Evolutionary conservation across 2,329 filamentous ascomycete species (phyloP), one percentile per base, ranked within the genome.

Genomic region (Pseudocercospora fijiensis): DNA sequence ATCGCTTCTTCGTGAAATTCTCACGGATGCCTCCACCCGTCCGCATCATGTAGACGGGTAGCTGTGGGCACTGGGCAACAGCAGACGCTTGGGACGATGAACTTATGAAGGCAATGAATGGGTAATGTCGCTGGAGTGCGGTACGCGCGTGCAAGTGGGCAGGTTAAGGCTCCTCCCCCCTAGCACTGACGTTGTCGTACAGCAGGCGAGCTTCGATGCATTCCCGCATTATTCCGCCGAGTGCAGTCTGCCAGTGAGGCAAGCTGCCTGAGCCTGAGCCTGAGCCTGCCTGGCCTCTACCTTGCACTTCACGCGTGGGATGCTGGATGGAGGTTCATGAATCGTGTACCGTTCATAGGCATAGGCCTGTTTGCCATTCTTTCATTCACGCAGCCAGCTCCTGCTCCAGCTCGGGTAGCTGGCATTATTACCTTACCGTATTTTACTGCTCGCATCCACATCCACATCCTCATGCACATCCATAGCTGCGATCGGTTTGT

Each of bases 121-220:
- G 52, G 37, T 33, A 56, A 56, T 56, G n/a, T 56, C 52, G 28
- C 26, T 37, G 52, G 52, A 11, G 52, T 56, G 52, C 52, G 52
- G 27, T 37, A 8, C 18, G 28, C 18, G 28, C 52, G 52, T 30
- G 52, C 52, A 56, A 37, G 52, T 56, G 52, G 37, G 27, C 52
- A 56, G 30, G 52, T 7, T 27, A 30, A 30, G 52, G 52, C 52
- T 56, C 52, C 52, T 56, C 37, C n/a, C 10, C 52, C 27, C 52
- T 33, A 56, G 52, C 52, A 56, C 26, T 11, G n/a, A 49, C 26
- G 28, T 30, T 26, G 57, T 52, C 57, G 57, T 49, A 49, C 45
- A 49, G 47, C 41, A 51, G 57, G 43, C 3, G 57, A 52, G 57
- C 57, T 51, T 59, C 26, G 22, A 52, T 59, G 57, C 57, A 59